phyloP scores from a whole-genome alignment of 106 monocot genomes.

The Dioscorea alata region DNA sequence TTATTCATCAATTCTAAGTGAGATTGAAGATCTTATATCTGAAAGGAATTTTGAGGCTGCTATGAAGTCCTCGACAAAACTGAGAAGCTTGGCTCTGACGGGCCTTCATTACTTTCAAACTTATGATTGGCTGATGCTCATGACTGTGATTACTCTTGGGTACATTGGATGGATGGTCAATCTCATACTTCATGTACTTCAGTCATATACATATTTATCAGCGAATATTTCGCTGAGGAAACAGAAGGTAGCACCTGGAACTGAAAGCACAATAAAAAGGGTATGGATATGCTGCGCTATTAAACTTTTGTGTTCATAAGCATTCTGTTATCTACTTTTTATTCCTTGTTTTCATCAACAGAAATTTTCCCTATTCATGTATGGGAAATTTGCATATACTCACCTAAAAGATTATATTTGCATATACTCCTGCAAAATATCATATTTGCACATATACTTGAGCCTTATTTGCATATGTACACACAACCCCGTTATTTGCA shows the following conservation, averaged over 20 bases:
- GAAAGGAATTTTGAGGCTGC: constrained; percentile 56
- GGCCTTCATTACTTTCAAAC: constrained; percentile 97
- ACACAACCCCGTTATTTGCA: too few species aligned
- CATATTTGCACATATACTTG: too few species aligned
- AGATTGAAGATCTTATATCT: constrained; percentile 77
- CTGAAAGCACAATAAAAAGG: constrained; percentile 16
- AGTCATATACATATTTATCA: constrained; percentile 59
- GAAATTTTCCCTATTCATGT: too few species aligned
- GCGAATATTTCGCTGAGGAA: constrained; percentile 27
- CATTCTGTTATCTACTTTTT: too few species aligned
- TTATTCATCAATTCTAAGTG: constrained; percentile 44
- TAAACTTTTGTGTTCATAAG: too few species aligned
- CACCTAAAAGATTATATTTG: too few species aligned
- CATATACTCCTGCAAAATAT: too few species aligned
- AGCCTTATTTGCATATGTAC: too few species aligned
- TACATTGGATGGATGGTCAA: constrained; percentile 96
- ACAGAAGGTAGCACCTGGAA: constrained; percentile 2
- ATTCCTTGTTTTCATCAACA: too few species aligned
- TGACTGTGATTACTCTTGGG: constrained; percentile 80
- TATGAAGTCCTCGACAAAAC: constrained; percentile 43
- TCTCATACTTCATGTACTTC: constrained; percentile 68
- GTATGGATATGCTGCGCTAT: constrained; percentile 23
- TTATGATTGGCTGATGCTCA: constrained; percentile 93
- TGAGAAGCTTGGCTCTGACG: constrained; percentile 56
- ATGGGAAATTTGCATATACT: too few species aligned